These are phyloP conservation scores for Coemansia sp. DNA, from an alignment of 192 early-diverging fungal genomes.

Conservation along the genomic window DNA sequence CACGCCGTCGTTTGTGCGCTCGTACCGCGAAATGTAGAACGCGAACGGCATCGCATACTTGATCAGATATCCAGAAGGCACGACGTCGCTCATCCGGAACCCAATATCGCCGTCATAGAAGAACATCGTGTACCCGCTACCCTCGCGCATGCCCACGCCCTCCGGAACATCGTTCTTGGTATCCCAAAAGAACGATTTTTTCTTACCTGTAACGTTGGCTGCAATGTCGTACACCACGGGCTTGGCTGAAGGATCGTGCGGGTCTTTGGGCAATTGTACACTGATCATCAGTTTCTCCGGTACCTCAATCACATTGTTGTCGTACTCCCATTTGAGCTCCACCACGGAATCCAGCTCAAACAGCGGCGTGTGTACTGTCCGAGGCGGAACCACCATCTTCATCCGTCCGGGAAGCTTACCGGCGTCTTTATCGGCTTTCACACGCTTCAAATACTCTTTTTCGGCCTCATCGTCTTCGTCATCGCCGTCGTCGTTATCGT, in stretches of 20 bases:
- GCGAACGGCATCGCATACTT: constrained; percentile 58
- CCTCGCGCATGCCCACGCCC: constrained; percentile 55
- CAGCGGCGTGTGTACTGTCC: constrained; percentile 51
- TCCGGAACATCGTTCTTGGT: constrained; percentile 57
- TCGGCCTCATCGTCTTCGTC: constrained; percentile 35
- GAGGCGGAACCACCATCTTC: constrained; percentile 55
- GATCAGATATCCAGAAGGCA: constrained; percentile 51
- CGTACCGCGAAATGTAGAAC: constrained; percentile 52
- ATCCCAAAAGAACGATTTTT: constrained; percentile 52
- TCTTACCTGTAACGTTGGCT: constrained; percentile 45
- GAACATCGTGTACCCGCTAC: constrained; percentile 54
- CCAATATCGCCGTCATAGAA: constrained; percentile 56
- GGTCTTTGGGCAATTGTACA: constrained; percentile 54
- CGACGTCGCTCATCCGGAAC: constrained; percentile 55
- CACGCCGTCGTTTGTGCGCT: constrained; percentile 54
- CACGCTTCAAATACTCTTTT: constrained; percentile 44
- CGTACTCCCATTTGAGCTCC: constrained; percentile 55
- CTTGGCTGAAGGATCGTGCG: constrained; percentile 41
- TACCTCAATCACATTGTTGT: constrained; percentile 53
- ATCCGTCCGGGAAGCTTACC: constrained; percentile 51
- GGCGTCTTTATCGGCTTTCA: constrained; percentile 51
- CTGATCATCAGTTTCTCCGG: constrained; percentile 56
- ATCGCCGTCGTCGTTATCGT: constrained; percentile 29
- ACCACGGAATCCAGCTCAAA: constrained; percentile 57
- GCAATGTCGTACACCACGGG: constrained; percentile 54